Evolutionary conservation across 1,284 basidiomycete species (phyloP).

Genomic region (Cystobasidium pallidum): DNA sequence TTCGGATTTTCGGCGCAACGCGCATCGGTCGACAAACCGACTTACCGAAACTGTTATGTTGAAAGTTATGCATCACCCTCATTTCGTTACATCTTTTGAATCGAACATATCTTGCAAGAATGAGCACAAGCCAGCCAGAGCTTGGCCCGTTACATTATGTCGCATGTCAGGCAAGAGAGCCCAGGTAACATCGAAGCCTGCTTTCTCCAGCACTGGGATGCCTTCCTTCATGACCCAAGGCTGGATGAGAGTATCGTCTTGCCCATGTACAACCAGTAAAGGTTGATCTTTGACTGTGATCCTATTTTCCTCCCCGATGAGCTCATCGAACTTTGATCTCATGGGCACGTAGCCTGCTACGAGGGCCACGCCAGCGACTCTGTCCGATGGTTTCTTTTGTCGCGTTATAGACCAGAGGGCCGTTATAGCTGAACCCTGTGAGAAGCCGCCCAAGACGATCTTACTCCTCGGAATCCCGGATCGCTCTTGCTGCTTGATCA

Average conservation of each 20-base stretch:
- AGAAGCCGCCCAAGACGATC: constrained; percentile 38
- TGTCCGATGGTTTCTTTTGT: constrained; percentile 14
- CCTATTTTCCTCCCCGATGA: constrained; percentile 8
- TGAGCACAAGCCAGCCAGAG: constrained; percentile 22
- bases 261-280: constrained; percentile 34
- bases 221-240: constrained; percentile 39
- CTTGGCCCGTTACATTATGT: constrained; percentile 25
- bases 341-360: constrained; percentile 37
- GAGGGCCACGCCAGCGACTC: constrained; percentile 25
- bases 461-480: constrained; percentile 23
- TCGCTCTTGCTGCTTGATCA: constrained; percentile 32
- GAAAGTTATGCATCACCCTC: too few relatives aligned
- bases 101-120: constrained; percentile 34
- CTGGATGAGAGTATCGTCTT: constrained; percentile 41
- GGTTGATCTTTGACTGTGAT: constrained; percentile 37
- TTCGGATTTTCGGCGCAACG: too few relatives aligned
- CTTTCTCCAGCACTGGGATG: constrained; percentile 27
- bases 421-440: constrained; percentile 35
- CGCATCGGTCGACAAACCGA: too few relatives aligned
- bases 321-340: constrained; percentile 22
- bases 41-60: too few relatives aligned
- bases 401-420: constrained; percentile 27
- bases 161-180: constrained; percentile 38
- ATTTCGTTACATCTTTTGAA: too few relatives aligned
- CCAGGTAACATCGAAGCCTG: constrained; percentile 39